These are phyloP conservation scores for Coix lacrymajobi DNA, from an alignment of 176 grass and related monocot species.

Conservation along the genomic window DNA sequence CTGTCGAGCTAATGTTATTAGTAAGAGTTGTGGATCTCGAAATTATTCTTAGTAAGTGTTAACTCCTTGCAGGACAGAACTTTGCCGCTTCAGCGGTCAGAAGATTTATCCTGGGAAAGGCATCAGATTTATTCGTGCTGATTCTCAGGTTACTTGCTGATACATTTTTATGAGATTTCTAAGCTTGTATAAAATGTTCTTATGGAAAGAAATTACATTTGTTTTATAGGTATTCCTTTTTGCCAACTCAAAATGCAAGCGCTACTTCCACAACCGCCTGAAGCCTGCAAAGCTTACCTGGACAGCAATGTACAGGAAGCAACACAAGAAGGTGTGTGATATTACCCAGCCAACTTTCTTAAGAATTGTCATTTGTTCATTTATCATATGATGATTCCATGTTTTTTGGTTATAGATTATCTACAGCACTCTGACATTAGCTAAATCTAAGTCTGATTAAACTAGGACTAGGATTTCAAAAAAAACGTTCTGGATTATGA, in stretches of 20 bases:
- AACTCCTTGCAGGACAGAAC: constrained; percentile 47
- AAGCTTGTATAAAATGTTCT: background rate
- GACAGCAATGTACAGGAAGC: constrained; percentile 89
- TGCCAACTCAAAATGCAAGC: constrained; percentile 79
- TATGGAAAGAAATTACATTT: background rate
- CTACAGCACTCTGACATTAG: background rate
- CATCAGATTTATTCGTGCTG: constrained; percentile 65
- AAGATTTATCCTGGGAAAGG: constrained; percentile 90
- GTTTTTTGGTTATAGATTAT: background rate
- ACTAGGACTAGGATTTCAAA: background rate
- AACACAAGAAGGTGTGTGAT: constrained; percentile 72
- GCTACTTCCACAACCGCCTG: constrained; percentile 84
- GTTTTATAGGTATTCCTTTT: constrained; percentile 63
- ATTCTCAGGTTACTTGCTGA: constrained; percentile 53
- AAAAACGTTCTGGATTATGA: too few species aligned
- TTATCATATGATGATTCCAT: background rate
- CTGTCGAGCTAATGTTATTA: background rate
- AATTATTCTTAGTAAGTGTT: background rate
- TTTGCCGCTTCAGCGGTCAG: constrained; percentile 73
- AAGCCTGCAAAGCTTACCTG: constrained; percentile 81
- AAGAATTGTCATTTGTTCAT: too few species aligned
- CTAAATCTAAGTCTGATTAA: background rate
- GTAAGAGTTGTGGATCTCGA: background rate
- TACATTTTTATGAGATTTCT: background rate
- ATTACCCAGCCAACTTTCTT: background rate